Conservation (phyloP, 202 grass and related monocot species). For the Saccharum hybrid region DNA sequence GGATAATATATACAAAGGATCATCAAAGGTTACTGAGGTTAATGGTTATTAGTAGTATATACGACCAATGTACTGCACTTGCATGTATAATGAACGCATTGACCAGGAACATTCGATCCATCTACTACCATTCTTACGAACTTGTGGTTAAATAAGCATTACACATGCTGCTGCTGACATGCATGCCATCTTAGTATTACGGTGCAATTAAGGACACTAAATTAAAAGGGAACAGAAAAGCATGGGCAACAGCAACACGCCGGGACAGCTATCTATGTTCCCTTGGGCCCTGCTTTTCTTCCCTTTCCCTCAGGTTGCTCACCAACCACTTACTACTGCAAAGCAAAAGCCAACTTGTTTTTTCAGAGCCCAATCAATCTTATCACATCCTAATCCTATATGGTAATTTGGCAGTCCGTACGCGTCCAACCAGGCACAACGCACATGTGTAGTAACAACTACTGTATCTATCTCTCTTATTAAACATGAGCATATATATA, state of each 20-base stretch:
- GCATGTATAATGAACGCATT: background rate
- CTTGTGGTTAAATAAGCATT: background rate
- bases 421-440: background rate
- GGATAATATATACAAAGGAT: background rate
- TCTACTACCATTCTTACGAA: conserved; percentile 7
- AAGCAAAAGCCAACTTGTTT: conserved; percentile 15
- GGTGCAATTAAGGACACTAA: conserved; percentile 48
- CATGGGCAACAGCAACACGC: conserved; percentile 44
- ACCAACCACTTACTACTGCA: conserved; percentile 13
- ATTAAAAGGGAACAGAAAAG: conserved; percentile 35
- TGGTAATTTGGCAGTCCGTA: background rate
- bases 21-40: background rate
- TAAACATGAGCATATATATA: background rate
- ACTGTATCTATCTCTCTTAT: background rate
- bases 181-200: conserved; percentile 33
- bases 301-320: conserved; percentile 19
- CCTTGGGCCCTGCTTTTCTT: background rate
- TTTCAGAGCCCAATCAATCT: conserved; percentile 6
- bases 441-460: background rate
- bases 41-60: background rate
- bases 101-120: background rate
- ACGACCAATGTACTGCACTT: background rate
- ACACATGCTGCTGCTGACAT: background rate
- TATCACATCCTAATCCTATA: background rate
- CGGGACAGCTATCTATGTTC: conserved; percentile 47